Evolutionary conservation across 2,329 filamentous ascomycete species (phyloP).

Genomic region (Byssochlamys sp.): DNA sequence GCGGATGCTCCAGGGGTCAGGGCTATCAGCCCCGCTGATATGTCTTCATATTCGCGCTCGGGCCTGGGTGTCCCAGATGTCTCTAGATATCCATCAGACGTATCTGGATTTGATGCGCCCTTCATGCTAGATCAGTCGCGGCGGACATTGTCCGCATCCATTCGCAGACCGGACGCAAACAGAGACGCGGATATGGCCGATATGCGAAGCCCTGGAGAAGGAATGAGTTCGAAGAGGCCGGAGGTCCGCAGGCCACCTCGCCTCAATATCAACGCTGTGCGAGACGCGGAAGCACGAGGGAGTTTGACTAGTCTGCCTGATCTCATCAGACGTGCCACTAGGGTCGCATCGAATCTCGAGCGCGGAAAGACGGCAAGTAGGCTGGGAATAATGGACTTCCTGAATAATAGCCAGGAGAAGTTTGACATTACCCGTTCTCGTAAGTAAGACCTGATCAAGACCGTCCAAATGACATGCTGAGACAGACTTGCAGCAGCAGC

Average conservation of each 20-base stretch:
- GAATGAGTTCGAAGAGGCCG: constrained; percentile 33
- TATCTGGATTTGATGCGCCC: not conserved
- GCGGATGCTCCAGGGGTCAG: not conserved
- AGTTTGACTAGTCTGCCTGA: constrained; percentile 88
- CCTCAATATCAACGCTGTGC: constrained; percentile 72
- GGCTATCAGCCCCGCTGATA: not conserved
- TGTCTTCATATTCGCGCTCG: not conserved
- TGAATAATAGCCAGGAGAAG: constrained; percentile 24
- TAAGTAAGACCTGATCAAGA: constrained; percentile 11
- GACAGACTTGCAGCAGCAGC: not conserved
- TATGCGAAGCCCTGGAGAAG: constrained; percentile 15
- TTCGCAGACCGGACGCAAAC: constrained; percentile 13
- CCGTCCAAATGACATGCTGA: constrained; percentile 3
- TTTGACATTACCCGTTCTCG: constrained; percentile 13
- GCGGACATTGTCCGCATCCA: constrained; percentile 13
- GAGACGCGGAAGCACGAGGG: constrained; percentile 70
- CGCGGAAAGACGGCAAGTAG: constrained; percentile 60
- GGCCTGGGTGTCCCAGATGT: not conserved
- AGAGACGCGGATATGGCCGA: not conserved
- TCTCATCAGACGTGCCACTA: constrained; percentile 78
- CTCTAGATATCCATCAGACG: not conserved
- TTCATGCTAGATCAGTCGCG: not conserved
- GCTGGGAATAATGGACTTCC: constrained; percentile 42
- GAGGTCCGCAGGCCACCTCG: constrained; percentile 51
- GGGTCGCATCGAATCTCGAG: constrained; percentile 77